These are phyloP conservation scores for Boletus edulis DNA, from an alignment of 768 basidiomycete genomes.

Conservation along the genomic window DNA sequence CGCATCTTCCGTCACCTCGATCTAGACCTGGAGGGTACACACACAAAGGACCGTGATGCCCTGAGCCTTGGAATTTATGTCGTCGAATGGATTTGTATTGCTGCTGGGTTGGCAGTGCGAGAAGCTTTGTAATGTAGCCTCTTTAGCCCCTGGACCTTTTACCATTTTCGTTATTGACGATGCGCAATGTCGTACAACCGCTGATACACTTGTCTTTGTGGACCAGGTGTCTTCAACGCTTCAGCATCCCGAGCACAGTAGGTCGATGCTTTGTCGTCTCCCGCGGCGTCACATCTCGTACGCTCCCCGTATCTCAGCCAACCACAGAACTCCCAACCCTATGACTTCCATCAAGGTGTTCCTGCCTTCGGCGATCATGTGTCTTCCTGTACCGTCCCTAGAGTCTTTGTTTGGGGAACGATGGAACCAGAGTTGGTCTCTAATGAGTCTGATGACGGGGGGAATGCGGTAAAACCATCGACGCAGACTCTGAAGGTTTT, in stretches of 20 bases:
- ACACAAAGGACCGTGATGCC: conserved; percentile 27
- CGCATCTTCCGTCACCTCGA: conserved; percentile 38
- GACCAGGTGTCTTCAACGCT: background rate
- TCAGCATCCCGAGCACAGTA: too few relatives aligned
- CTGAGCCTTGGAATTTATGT: conserved; percentile 35
- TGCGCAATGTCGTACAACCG: background rate
- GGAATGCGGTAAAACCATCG: background rate
- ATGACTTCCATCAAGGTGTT: background rate
- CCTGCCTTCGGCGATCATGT: background rate
- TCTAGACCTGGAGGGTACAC: conserved; percentile 28
- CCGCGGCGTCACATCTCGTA: background rate
- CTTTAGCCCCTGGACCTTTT: background rate
- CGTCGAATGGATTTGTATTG: conserved; percentile 14
- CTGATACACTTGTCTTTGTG: too few relatives aligned
- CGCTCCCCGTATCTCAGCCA: background rate
- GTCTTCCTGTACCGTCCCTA: background rate
- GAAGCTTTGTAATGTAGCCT: background rate
- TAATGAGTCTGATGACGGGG: background rate
- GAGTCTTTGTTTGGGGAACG: background rate
- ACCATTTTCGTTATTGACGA: background rate
- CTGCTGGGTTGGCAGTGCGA: background rate
- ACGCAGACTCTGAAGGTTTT: background rate
- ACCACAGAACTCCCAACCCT: background rate
- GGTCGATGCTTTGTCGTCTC: too few relatives aligned
- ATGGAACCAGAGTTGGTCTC: background rate